These are phyloP conservation scores for Tulasnella sp. DNA, from an alignment of 768 basidiomycete genomes.

Conservation along the genomic window DNA sequence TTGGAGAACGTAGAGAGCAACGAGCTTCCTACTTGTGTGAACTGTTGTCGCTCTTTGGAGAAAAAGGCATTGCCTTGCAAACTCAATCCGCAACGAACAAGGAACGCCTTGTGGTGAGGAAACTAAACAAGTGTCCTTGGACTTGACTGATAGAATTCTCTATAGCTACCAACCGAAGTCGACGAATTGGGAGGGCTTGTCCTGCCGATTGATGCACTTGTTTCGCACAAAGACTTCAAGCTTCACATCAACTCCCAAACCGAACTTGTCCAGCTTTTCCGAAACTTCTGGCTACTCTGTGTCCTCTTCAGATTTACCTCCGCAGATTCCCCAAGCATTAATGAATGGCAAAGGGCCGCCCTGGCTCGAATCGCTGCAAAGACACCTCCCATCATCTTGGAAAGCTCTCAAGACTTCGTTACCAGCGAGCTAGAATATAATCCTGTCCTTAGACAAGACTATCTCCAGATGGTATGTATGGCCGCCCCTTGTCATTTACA, in stretches of 20 bases:
- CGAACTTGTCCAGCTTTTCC: constrained; percentile 70
- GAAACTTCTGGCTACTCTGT: constrained; percentile 92
- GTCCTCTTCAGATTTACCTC: constrained; percentile 77
- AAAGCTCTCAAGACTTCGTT: constrained; percentile 74
- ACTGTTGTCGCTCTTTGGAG: constrained; percentile 57
- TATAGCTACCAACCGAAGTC: constrained; percentile 74
- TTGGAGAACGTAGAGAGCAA: too few relatives aligned
- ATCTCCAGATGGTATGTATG: constrained; percentile 60
- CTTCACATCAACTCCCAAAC: constrained; percentile 53
- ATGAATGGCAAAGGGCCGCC: constrained; percentile 72
- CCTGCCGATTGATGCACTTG: constrained; percentile 84
- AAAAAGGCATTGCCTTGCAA: constrained; percentile 88
- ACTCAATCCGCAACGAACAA: constrained; percentile 52
- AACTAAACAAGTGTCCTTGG: neutral
- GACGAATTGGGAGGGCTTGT: constrained; percentile 83
- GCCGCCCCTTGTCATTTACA: neutral
- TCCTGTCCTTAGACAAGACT: constrained; percentile 82
- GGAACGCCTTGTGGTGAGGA: constrained; percentile 23
- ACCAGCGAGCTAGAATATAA: constrained; percentile 91
- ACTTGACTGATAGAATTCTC: constrained; percentile 26
- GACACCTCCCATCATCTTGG: constrained; percentile 79
- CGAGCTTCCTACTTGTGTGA: too few relatives aligned
- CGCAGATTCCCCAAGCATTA: constrained; percentile 32
- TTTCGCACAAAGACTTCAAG: constrained; percentile 65
- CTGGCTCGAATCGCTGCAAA: constrained; percentile 76